Percentiles rank a stretch among this genome's conserved stretches.
Conservation (phyloP, 2,329 filamentous ascomycete species). For the Sordariomycetes sp. region DNA sequence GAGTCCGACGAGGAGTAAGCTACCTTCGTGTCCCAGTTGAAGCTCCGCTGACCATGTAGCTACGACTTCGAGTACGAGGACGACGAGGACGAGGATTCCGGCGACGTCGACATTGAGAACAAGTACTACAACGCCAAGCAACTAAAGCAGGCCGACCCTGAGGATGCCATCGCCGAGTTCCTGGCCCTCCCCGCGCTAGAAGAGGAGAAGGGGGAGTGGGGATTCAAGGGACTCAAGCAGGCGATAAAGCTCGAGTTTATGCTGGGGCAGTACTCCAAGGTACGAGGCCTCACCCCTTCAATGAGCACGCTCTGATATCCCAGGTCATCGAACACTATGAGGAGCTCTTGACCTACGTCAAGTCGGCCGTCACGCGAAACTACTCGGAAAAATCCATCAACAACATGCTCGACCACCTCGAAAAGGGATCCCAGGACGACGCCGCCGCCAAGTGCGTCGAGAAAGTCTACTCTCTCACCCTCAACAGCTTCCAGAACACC, state of each 20-base stretch:
- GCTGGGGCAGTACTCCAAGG: constrained; percentile 76
- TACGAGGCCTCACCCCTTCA: constrained; percentile 18
- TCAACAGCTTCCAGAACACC: constrained; percentile 89
- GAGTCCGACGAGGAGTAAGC: constrained; percentile 32
- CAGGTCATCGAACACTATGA: constrained; percentile 86
- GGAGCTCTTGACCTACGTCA: constrained; percentile 93
- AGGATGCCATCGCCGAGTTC: constrained; percentile 86
- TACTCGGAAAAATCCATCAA: constrained; percentile 99
- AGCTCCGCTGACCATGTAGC: constrained; percentile 16
- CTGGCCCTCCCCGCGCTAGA: constrained; percentile 76
- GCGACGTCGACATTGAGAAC: constrained; percentile 93
- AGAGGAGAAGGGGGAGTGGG: constrained; percentile 91
- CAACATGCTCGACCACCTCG: constrained; percentile 96
- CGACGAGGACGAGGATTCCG: constrained; percentile 76
- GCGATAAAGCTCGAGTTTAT: constrained; percentile 96
- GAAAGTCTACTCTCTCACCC: constrained; percentile 84
- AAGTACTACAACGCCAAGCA: constrained; percentile 99
- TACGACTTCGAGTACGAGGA: constrained; percentile 98
- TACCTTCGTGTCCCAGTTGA: constrained; percentile 5
- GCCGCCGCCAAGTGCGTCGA: constrained; percentile 73
- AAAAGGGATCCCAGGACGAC: constrained; percentile 65
- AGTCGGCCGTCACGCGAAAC: constrained; percentile 90
- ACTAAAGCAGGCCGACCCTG: constrained; percentile 74
- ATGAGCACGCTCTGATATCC: neutral
- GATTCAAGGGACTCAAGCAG: constrained; percentile 95